phyloP scores from a whole-genome alignment of 2,329 filamentous ascomycete genomes.

The Emmonsiellopsis sp. region DNA sequence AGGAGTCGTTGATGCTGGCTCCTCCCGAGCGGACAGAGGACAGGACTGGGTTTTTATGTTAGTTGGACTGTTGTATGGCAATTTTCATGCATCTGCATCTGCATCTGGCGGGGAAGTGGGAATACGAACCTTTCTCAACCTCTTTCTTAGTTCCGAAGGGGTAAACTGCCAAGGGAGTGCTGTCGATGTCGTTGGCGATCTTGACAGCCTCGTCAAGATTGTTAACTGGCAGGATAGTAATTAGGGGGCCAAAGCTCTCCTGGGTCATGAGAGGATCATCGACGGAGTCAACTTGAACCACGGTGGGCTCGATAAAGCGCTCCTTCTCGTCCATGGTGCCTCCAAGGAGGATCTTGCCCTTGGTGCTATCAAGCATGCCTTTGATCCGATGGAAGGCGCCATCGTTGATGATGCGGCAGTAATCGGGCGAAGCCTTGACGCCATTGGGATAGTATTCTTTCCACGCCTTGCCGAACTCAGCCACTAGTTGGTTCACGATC shows the following conservation, averaged over 20 bases:
- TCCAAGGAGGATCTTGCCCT: constrained; percentile 78
- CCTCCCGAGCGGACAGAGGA: constrained; percentile 57
- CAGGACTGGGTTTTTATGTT: constrained; percentile 42
- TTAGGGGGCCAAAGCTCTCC: constrained; percentile 90
- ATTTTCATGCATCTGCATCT: not conserved
- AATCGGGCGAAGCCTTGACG: constrained; percentile 66
- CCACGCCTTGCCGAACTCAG: constrained; percentile 60
- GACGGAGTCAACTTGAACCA: constrained; percentile 68
- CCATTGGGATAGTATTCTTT: constrained; percentile 78
- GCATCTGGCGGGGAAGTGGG: not conserved
- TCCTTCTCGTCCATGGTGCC: constrained; percentile 71
- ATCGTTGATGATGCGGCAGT: constrained; percentile 69
- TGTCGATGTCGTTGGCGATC: constrained; percentile 69
- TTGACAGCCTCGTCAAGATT: constrained; percentile 77
- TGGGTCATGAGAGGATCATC: constrained; percentile 71
- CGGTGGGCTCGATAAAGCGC: constrained; percentile 82
- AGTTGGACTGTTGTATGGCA: not conserved
- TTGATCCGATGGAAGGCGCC: constrained; percentile 74
- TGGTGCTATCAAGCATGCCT: constrained; percentile 76
- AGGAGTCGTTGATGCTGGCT: constrained; percentile 48
- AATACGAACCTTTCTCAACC: constrained; percentile 55
- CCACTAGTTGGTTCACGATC: constrained; percentile 61
- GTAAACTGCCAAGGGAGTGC: constrained; percentile 75
- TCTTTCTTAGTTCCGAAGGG: constrained; percentile 76
- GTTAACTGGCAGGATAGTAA: constrained; percentile 69